Percentiles rank a stretch among this genome's conserved stretches.
Conservation (phyloP, 306 rosid species). For the Ammopiptanthus mongolicus region DNA sequence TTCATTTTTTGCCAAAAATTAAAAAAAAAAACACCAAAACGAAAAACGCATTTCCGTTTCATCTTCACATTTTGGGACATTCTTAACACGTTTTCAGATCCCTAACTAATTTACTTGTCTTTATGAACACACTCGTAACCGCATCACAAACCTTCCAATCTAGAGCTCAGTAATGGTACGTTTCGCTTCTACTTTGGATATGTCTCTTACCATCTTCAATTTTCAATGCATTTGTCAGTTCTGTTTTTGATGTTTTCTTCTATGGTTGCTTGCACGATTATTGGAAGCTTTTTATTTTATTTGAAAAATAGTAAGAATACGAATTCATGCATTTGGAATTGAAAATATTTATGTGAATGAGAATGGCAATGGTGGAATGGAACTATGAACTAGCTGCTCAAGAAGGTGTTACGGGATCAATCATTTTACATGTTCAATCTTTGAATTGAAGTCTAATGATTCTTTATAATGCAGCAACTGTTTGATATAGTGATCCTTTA, state of each 20-base stretch:
- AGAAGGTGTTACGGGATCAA: neutral
- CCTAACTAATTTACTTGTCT: conserved; percentile 20
- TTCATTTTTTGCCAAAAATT: conserved; percentile 4
- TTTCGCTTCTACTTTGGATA: conserved; percentile 21
- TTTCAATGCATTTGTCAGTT: neutral
- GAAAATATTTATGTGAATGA: neutral
- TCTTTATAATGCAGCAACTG: neutral
- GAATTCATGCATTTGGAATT: neutral
- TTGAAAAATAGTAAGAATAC: neutral
- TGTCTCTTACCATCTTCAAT: neutral
- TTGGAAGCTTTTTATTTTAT: neutral
- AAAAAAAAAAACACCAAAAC: neutral
- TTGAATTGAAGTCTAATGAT: neutral
- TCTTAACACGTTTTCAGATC: neutral
- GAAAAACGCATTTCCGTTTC: neutral
- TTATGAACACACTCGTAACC: conserved; percentile 28
- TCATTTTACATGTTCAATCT: neutral
- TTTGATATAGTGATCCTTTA: neutral
- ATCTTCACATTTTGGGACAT: neutral
- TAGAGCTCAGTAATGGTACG: conserved; percentile 50
- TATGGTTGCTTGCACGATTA: neutral
- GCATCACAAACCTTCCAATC: conserved; percentile 22
- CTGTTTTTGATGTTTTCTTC: neutral
- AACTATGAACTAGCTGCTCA: neutral
- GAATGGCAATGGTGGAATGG: neutral